Evolutionary conservation across 1,284 basidiomycete genomes (phyloP), one percentile per base, ranked within the genome.

Genomic region (Mixia osmundae): DNA sequence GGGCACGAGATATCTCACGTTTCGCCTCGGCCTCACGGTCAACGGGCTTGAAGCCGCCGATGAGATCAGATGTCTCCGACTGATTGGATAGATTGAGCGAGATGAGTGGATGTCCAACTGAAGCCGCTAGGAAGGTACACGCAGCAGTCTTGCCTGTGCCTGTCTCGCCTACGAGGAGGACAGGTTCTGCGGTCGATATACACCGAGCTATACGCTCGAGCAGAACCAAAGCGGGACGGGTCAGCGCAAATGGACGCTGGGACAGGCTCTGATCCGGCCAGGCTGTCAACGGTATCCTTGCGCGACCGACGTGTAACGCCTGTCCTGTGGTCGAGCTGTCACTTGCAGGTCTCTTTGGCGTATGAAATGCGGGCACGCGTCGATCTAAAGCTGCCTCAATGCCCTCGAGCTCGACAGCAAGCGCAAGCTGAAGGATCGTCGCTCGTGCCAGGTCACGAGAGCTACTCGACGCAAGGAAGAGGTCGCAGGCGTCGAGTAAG

Each of bases 71-170:
- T 3, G 82, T 77, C 55, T 97, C 91, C 1, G 87, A 94, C 58
- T 99, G 91, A 50, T 91, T 87, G 2, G 83, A 91, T 50, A 97
- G 57, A 53, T 99, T 99, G 44, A 97, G 67, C 0, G 82, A 82
- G 28, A 82, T 67, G 28, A 97, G 65, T 0, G 74, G 71, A 25
- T 71, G 69, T 12, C 68, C 68, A 21, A 91, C 65, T n/a, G 79
- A 58, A 3, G 71, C 65, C 14, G 91, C 78, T 16, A 97, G 66
- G 47, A 91, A 72, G 16, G 85, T 80, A 14, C 97, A 70, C 3
- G 74, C 68, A 30, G 85, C 91, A 2, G 91, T 99, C 59, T 99
- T 99, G 25, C 91, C 91, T 1, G 91, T 99, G 28, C 91, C 91
- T 0, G 91, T 99, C 61, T 99, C 91, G 37, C 91, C 91, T 0